Conservation (phyloP, 192 early-diverging fungal genomes). For the Podila verticillata region DNA sequence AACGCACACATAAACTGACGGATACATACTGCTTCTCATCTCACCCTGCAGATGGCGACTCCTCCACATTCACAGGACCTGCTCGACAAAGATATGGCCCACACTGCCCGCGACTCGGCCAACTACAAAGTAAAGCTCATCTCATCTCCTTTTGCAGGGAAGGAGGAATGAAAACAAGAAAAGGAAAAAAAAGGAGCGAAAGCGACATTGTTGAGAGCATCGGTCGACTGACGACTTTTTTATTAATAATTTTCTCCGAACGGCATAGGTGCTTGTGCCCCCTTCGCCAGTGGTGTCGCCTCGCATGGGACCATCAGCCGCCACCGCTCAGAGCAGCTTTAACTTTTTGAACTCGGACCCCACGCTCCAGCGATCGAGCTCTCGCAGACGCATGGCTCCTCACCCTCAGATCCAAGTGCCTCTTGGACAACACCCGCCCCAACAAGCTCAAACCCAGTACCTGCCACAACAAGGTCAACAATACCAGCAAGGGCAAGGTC, state of each 20-base stretch:
- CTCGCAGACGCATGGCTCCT: slow-evolving; percentile 26
- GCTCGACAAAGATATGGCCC: slow-evolving; percentile 16
- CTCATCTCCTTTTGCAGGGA: neutral
- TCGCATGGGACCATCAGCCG: slow-evolving; percentile 20
- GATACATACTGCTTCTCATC: neutral
- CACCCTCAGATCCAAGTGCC: slow-evolving; percentile 33
- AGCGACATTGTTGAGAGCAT: neutral
- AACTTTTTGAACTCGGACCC: slow-evolving; percentile 49
- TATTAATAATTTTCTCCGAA: neutral
- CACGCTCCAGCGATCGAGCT: slow-evolving; percentile 29
- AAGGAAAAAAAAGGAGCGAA: too few species aligned
- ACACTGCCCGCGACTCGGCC: slow-evolving; percentile 26
- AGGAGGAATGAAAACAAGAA: too few species aligned
- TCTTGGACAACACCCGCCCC: slow-evolving; percentile 1
- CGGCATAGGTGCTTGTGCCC: slow-evolving; percentile 25
- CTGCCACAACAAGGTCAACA: slow-evolving; percentile 6
- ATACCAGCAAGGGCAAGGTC: neutral
- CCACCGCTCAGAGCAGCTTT: slow-evolving; percentile 14
- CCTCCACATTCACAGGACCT: slow-evolving; percentile 9
- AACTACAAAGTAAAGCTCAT: slow-evolving; percentile 39
- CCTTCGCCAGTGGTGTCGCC: slow-evolving; percentile 38
- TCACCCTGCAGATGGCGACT: neutral
- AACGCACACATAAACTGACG: too few species aligned
- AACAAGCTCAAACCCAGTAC: neutral
- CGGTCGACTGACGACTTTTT: neutral